Evolutionary conservation across 2,329 filamentous ascomycete species (phyloP), one percentile per base, ranked within the genome.

Genomic region (Colletotrichum sp.): DNA sequence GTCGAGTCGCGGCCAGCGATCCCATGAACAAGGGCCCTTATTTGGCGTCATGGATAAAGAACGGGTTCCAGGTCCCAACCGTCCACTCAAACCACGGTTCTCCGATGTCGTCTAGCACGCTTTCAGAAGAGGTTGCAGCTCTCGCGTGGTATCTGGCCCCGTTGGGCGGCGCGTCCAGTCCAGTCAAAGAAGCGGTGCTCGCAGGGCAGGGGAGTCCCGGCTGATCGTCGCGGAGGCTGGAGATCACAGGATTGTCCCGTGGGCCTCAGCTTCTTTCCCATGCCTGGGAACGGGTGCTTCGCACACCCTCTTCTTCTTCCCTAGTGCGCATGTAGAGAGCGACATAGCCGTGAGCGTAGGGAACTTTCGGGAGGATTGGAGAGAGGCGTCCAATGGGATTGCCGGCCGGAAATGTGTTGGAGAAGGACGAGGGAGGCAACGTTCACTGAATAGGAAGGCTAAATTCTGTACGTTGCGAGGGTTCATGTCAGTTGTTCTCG

Each of bases 191-290:
- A 44, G 62, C 57, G 36, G 25, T 62, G 72, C 63, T 76, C 36
- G 36, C 16, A 63, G 55, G 64, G 62, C 73, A 76, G 63, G 72
- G 75, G 64, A 62, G 27, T 72, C 77, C 77, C 75, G 71, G 77
- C 69, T 78, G 77, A 78, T 78, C 77, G 77, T 78, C 77, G 64
- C 71, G 75, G 75, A 77, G 75, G 75, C 67, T 77, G 77, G 77
- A 78, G 77, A 78, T 78, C 77, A 77, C 77, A 78, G 77, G 77
- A 77, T 75, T 77, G 75, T 64, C 64, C 77, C 64, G 71, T 77
- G 77, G 77, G 68, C 65, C 71, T 77, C 73, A 36, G 62, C 57
- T 34, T 72, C 55, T 64, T 64, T 64, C 69, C 67, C 49, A 59
- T 44, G 19, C 49, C 30, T 27, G 19, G 25, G 63, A n/a, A 44